These are phyloP conservation scores for Metschnikowia similis DNA, from an alignment of 805 yeast species.

Conservation along the genomic window DNA sequence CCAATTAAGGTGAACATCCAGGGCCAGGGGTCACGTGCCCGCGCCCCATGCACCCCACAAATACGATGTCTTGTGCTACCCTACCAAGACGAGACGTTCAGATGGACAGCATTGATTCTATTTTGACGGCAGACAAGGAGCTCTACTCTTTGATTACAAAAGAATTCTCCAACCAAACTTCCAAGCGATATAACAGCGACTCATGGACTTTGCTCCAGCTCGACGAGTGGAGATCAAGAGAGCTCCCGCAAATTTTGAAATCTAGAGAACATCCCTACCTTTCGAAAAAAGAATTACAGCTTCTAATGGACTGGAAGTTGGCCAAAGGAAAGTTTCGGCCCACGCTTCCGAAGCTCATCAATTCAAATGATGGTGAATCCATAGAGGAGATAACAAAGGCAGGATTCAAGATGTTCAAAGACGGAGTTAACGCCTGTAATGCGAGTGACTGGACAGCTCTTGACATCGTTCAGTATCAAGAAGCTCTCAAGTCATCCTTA, in stretches of 20 bases:
- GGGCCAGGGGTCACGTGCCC: neutral
- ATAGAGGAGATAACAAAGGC: slow-evolving; percentile 28
- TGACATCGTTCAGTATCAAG: slow-evolving; percentile 14
- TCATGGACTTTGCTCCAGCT: slow-evolving; percentile 29
- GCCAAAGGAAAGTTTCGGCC: slow-evolving; percentile 42
- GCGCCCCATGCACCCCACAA: neutral
- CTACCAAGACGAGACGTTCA: too few species aligned
- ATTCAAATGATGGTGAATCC: slow-evolving; percentile 27
- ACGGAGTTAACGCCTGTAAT: slow-evolving; percentile 2
- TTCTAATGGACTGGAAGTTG: slow-evolving; percentile 48
- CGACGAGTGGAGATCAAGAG: slow-evolving; percentile 33
- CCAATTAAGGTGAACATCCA: neutral
- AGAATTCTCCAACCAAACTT: slow-evolving; percentile 24
- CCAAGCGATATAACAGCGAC: slow-evolving; percentile 23
- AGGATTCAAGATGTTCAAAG: slow-evolving; percentile 20
- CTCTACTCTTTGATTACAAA: slow-evolving; percentile 26
- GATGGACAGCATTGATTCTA: neutral
- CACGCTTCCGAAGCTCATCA: slow-evolving; percentile 37
- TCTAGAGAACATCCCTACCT: slow-evolving; percentile 24
- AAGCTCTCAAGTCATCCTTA: slow-evolving; percentile 21
- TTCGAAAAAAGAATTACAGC: slow-evolving; percentile 36
- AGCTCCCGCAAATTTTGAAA: slow-evolving; percentile 26
- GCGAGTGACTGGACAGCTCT: slow-evolving; percentile 8
- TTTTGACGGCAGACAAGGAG: slow-evolving; percentile 6
- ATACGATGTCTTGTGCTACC: too few species aligned